These are phyloP conservation scores for Lachnellula suecica DNA, from an alignment of 2,329 filamentous ascomycete species.

Conservation along the genomic window DNA sequence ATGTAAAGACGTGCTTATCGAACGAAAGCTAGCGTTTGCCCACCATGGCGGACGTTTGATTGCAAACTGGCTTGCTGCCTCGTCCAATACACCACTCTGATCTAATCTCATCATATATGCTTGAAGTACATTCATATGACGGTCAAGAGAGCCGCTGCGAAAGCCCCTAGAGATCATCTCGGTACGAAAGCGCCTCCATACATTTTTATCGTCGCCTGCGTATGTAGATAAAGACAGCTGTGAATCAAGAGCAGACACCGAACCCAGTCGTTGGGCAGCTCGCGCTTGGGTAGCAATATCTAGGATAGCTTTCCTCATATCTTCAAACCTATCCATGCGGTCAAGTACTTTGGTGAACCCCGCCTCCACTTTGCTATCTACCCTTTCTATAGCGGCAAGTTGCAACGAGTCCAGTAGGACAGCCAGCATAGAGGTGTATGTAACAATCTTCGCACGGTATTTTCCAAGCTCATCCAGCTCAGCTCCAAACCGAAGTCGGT, in stretches of 20 bases:
- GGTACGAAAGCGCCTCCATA: constrained; percentile 3
- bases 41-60: background rate
- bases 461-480: background rate
- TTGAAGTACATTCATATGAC: constrained; percentile 1
- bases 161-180: constrained; percentile 3
- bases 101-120: constrained; percentile 8
- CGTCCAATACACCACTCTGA: constrained; percentile 1
- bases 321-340: constrained; percentile 2
- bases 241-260: constrained; percentile 1
- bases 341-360: constrained; percentile 1
- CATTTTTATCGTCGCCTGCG: constrained; percentile 1
- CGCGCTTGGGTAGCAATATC: background rate
- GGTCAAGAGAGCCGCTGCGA: constrained; percentile 1
- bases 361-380: background rate
- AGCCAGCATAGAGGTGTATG: background rate
- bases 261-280: background rate
- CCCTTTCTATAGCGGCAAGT: background rate
- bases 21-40: background rate
- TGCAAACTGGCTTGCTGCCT: background rate
- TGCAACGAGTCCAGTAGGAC: constrained; percentile 3
- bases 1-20: background rate
- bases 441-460: background rate
- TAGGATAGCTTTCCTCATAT: constrained; percentile 4
- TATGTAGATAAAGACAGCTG: constrained; percentile 1
- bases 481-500: constrained; percentile 1